Evolutionary conservation across 2,329 filamentous ascomycete species (phyloP).

Genomic region (Neospermospora avenae): DNA sequence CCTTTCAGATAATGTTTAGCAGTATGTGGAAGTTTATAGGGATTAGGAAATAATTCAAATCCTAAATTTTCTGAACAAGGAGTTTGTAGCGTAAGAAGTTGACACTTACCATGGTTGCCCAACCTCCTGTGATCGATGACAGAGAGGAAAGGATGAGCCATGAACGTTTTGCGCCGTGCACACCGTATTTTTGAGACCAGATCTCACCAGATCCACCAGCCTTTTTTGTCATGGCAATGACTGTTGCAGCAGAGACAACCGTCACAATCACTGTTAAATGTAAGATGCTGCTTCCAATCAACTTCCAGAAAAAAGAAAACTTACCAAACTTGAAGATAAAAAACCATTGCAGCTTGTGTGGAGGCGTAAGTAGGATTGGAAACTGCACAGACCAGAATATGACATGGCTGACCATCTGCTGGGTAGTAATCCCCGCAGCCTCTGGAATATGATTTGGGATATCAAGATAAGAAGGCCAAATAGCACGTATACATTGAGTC

Average conservation of each 20-base stretch:
- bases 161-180: slow-evolving; percentile 22
- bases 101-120: slow-evolving; percentile 32
- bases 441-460: slow-evolving; percentile 50
- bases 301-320: neutral
- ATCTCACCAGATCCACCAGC: slow-evolving; percentile 27
- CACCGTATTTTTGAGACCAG: slow-evolving; percentile 27
- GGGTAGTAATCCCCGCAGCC: slow-evolving; percentile 51
- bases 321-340: slow-evolving; percentile 47
- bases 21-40: no score
- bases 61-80: no score
- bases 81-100: no score
- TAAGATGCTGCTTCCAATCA: neutral
- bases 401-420: slow-evolving; percentile 53
- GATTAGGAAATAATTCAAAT: no score
- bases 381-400: slow-evolving; percentile 36
- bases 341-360: slow-evolving; percentile 45
- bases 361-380: slow-evolving; percentile 48
- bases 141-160: slow-evolving; percentile 30
- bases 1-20: no score
- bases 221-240: slow-evolving; percentile 28
- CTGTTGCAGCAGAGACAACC: slow-evolving; percentile 23
- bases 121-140: slow-evolving; percentile 30
- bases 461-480: slow-evolving; percentile 51
- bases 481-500: slow-evolving; percentile 43
- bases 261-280: slow-evolving; percentile 20